Evolutionary conservation across 768 basidiomycete genomes (phyloP).

Genomic region (Boletus coccyginus): DNA sequence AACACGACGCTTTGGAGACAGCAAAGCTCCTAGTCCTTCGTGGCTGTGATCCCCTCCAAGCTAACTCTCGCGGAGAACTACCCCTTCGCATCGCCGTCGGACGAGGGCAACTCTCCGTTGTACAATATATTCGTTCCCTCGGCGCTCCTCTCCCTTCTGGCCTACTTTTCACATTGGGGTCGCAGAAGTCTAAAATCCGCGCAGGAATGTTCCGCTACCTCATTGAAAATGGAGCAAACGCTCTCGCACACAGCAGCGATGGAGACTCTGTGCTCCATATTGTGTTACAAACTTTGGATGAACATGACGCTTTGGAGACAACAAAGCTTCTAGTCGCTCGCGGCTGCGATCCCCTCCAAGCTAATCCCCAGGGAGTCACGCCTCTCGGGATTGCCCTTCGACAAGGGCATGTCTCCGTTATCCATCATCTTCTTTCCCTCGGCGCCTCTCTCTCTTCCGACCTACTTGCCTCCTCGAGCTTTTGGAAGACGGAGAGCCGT

Average conservation of each 20-base stretch:
- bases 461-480: neutral
- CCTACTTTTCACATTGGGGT: neutral
- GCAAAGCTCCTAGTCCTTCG: neutral
- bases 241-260: too few species aligned
- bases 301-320: neutral
- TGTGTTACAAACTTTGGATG: neutral
- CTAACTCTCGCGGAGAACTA: neutral
- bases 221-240: too few species aligned
- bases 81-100: neutral
- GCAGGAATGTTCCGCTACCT: too few species aligned
- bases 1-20: neutral
- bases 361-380: neutral
- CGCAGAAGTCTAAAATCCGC: too few species aligned
- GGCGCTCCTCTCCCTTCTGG: neutral
- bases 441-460: neutral
- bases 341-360: neutral
- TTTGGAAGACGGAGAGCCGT: neutral
- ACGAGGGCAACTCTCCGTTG: neutral
- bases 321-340: neutral
- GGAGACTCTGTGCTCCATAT: neutral
- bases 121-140: neutral
- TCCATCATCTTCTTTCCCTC: neutral
- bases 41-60: neutral
- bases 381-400: neutral
- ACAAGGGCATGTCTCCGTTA: neutral